Conservation (phyloP, 2,329 filamentous ascomycete species). For the Chaetothyriales sp. region DNA sequence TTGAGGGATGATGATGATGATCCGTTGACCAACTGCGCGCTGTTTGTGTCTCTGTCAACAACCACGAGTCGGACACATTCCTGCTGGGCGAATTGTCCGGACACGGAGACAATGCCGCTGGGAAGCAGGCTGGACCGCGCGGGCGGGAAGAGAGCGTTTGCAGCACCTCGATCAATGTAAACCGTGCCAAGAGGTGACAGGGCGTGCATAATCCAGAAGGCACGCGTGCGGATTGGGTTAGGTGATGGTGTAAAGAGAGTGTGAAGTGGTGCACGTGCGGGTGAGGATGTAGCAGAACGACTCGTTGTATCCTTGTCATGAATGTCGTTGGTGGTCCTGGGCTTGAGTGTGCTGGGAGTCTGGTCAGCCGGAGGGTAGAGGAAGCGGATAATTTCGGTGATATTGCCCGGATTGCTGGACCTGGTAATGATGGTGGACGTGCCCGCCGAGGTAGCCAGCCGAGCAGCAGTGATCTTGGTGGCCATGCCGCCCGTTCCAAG, state of each 20-base stretch:
- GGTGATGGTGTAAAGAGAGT: slow-evolving; percentile 80
- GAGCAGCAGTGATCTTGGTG: slow-evolving; percentile 89
- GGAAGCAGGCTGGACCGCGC: slow-evolving; percentile 59
- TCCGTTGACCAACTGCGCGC: slow-evolving; percentile 6
- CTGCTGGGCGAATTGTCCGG: slow-evolving; percentile 77
- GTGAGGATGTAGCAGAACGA: slow-evolving; percentile 18
- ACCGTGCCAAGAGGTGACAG: slow-evolving; percentile 78
- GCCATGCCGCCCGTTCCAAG: slow-evolving; percentile 93
- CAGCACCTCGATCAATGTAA: slow-evolving; percentile 84
- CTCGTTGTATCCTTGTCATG: slow-evolving; percentile 14
- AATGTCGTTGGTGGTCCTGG: slow-evolving; percentile 24
- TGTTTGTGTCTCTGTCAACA: slow-evolving; percentile 36
- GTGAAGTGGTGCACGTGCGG: slow-evolving; percentile 50
- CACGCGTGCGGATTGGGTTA: slow-evolving; percentile 76
- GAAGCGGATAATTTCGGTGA: slow-evolving; percentile 70
- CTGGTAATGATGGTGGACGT: slow-evolving; percentile 92
- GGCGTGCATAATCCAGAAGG: slow-evolving; percentile 94
- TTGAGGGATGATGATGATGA: slow-evolving; percentile 15
- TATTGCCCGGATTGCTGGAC: slow-evolving; percentile 85
- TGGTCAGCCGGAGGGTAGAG: slow-evolving; percentile 42
- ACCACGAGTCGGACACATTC: slow-evolving; percentile 81
- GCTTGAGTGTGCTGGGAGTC: slow-evolving; percentile 15
- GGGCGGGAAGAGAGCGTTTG: slow-evolving; percentile 64
- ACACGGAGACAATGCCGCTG: slow-evolving; percentile 77
- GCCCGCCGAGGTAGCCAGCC: slow-evolving; percentile 80